Conservation (phyloP, 2,329 filamentous ascomycete genomes). For the Talaromyces funiculosus region DNA sequence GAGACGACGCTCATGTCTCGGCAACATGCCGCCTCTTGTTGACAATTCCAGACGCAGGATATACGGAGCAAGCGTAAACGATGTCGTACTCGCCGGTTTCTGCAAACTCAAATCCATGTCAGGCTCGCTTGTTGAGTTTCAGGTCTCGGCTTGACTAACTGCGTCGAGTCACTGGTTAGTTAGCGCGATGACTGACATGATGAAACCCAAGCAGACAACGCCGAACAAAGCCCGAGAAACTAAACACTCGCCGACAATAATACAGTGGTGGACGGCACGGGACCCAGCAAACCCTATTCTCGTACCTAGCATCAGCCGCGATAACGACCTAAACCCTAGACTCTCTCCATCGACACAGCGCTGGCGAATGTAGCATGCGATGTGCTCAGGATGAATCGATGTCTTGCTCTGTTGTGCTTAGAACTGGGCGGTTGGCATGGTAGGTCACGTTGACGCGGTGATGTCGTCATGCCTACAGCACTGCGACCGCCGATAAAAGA, state of each 20-base stretch:
- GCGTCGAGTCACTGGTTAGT: too few relatives aligned
- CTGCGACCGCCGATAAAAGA: too few relatives aligned
- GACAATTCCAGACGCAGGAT: not conserved
- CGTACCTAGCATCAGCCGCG: too few relatives aligned
- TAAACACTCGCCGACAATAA: too few relatives aligned
- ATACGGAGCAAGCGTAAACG: too few relatives aligned
- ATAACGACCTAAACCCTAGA: too few relatives aligned
- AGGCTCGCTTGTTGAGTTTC: not conserved
- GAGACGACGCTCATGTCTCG: not conserved
- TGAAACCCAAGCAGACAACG: not conserved
- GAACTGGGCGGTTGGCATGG: not conserved
- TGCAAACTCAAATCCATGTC: not conserved
- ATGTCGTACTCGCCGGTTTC: not conserved
- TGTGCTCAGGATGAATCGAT: too few relatives aligned
- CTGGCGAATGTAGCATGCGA: too few relatives aligned
- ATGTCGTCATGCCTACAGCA: slow-evolving; percentile 8
- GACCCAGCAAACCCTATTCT: not conserved
- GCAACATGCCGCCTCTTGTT: not conserved
- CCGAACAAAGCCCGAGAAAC: not conserved
- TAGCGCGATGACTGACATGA: not conserved
- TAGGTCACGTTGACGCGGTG: not conserved
- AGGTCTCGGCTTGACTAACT: not conserved
- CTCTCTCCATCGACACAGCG: too few relatives aligned
- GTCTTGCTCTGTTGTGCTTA: too few relatives aligned
- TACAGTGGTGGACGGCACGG: not conserved